Conservation (phyloP, 2,329 filamentous ascomycete species). For the Neoascochyta sp. region DNA sequence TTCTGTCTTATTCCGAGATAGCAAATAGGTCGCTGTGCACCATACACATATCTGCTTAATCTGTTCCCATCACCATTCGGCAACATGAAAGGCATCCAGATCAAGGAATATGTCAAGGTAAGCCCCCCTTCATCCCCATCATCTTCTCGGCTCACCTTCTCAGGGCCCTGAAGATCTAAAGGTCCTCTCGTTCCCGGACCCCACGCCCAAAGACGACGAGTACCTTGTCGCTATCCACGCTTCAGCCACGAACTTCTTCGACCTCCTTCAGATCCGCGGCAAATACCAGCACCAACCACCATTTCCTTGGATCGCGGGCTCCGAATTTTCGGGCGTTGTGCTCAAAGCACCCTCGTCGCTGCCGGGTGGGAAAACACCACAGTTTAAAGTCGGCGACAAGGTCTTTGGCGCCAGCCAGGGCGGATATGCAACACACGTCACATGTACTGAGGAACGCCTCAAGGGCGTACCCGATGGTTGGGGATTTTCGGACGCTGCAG, state of each 20-base stretch:
- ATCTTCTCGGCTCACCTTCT: constrained; percentile 4
- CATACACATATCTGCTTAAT: not conserved
- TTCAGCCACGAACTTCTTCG: constrained; percentile 92
- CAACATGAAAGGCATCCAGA: constrained; percentile 69
- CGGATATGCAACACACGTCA: constrained; percentile 75
- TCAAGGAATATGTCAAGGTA: constrained; percentile 72
- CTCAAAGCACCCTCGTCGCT: constrained; percentile 59
- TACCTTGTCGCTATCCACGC: constrained; percentile 87
- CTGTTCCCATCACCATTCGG: not conserved
- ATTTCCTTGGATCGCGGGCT: constrained; percentile 82
- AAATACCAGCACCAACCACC: constrained; percentile 93
- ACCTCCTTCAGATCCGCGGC: constrained; percentile 88
- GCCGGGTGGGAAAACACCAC: constrained; percentile 45
- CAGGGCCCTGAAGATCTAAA: constrained; percentile 76
- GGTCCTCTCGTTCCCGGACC: constrained; percentile 71
- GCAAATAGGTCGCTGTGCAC: too few species aligned
- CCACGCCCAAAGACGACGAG: constrained; percentile 65
- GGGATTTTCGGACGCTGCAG: constrained; percentile 80
- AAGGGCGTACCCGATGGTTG: constrained; percentile 75
- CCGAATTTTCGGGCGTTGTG: constrained; percentile 80
- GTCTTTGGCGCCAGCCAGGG: constrained; percentile 88
- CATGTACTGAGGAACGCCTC: constrained; percentile 62
- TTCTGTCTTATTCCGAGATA: too few species aligned
- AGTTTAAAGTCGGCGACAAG: constrained; percentile 71
- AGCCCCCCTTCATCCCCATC: constrained; percentile 5